Conservation (phyloP, 441 rosid species). For the Caryocar brasiliense region DNA sequence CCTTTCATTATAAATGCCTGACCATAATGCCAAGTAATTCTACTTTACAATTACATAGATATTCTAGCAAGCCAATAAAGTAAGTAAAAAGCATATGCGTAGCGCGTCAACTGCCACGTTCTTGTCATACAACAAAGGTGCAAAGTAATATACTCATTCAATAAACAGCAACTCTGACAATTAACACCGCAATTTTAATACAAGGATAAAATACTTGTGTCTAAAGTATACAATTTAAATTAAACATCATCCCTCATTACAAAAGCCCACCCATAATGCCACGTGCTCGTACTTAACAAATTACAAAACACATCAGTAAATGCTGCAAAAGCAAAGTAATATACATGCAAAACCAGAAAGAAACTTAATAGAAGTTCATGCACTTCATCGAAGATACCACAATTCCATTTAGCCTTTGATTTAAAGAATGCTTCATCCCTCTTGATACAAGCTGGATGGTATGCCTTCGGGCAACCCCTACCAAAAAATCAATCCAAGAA, state of each 20-base stretch:
- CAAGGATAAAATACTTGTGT: neutral
- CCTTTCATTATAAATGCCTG: neutral
- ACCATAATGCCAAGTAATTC: neutral
- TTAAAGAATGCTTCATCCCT: conserved; percentile 82
- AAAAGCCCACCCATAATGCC: neutral
- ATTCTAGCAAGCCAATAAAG: too few relatives aligned
- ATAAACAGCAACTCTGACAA: neutral
- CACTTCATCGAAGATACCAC: conserved; percentile 88
- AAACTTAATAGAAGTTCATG: too few relatives aligned
- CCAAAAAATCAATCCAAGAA: conserved; percentile 11
- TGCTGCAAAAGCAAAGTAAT: neutral
- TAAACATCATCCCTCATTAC: neutral
- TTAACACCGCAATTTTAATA: neutral
- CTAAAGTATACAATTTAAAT: neutral
- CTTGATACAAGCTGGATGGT: conserved; percentile 92
- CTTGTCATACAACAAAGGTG: too few relatives aligned
- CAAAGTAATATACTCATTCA: neutral
- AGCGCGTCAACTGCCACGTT: too few relatives aligned
- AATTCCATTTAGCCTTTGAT: conserved; percentile 90
- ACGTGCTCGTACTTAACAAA: neutral
- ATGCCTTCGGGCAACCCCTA: conserved; percentile 99
- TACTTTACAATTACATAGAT: too few relatives aligned
- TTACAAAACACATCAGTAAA: neutral
- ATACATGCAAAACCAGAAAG: too few relatives aligned
- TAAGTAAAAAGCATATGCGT: too few relatives aligned